A percentile compares a stretch with the other conserved stretches of the same genome.
Conservation (phyloP, 352 stramenopile genomes). For the Globisporangium uncinulatum region DNA sequence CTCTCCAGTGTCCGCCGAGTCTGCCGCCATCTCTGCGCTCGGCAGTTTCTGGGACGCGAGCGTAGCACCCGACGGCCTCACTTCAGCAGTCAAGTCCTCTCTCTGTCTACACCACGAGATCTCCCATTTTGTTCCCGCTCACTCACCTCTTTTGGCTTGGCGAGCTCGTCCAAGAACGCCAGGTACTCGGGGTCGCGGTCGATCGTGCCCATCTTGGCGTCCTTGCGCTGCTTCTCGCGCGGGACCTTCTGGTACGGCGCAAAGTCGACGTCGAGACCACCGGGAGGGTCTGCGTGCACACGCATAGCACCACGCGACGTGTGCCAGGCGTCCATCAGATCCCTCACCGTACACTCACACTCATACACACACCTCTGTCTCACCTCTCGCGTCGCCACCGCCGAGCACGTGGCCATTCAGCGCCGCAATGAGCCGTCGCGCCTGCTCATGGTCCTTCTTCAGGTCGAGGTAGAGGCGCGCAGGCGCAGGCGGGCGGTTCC, state of each 20-base stretch:
- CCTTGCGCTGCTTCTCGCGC: slow-evolving; percentile 73
- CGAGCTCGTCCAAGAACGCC: slow-evolving; percentile 65
- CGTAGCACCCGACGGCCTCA: background rate
- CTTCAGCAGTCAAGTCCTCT: background rate
- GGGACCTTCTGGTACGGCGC: slow-evolving; percentile 78
- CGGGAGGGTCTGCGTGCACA: slow-evolving; percentile 3
- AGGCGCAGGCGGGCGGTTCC: slow-evolving; percentile 44
- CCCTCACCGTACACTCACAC: background rate
- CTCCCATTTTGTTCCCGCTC: no score
- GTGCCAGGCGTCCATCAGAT: no score
- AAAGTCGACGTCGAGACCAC: slow-evolving; percentile 55
- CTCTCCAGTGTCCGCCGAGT: slow-evolving; percentile 41
- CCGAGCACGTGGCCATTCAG: slow-evolving; percentile 43
- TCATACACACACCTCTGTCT: background rate
- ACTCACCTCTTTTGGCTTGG: slow-evolving; percentile 55
- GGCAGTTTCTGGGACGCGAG: slow-evolving; percentile 40
- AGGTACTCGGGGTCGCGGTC: slow-evolving; percentile 69
- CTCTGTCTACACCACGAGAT: no score
- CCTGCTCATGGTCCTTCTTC: slow-evolving; percentile 54
- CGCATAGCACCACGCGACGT: no score
- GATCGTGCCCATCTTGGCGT: slow-evolving; percentile 70
- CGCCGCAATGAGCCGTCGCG: slow-evolving; percentile 38
- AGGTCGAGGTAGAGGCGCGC: slow-evolving; percentile 70
- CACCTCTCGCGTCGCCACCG: slow-evolving; percentile 24
- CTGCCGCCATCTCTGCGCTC: slow-evolving; percentile 48